Percentiles rank a stretch among this genome's conserved stretches.
These are phyloP conservation scores for Allantophomopsis cytisporea DNA, from an alignment of 2,329 filamentous ascomycete species.

Conservation along the genomic window DNA sequence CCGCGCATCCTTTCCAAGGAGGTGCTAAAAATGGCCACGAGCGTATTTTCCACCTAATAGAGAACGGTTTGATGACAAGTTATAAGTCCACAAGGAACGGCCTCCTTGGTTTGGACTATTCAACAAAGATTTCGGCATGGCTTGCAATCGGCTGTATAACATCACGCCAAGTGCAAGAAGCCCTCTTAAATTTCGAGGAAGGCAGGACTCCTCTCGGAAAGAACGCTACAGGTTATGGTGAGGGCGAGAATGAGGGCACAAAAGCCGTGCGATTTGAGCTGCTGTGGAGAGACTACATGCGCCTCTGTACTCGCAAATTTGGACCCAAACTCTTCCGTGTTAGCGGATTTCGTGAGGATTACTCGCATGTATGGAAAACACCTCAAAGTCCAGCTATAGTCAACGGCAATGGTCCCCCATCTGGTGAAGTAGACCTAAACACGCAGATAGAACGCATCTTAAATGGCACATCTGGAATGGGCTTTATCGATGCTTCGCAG, in stretches of 20 bases:
- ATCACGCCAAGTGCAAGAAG: conserved; percentile 56
- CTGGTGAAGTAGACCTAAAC: conserved; percentile 22
- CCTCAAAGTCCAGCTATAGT: conserved; percentile 6
- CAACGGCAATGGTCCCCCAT: background rate
- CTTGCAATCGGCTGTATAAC: conserved; percentile 61
- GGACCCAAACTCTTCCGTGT: conserved; percentile 47
- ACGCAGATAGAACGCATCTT: conserved; percentile 43
- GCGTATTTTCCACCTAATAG: conserved; percentile 46
- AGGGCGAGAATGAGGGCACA: conserved; percentile 62
- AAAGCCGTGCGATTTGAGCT: conserved; percentile 58
- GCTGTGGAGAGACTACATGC: conserved; percentile 72
- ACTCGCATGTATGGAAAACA: conserved; percentile 33
- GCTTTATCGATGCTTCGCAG: conserved; percentile 65
- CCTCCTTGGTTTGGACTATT: conserved; percentile 55
- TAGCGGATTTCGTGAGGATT: conserved; percentile 41
- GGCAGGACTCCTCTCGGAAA: conserved; percentile 24
- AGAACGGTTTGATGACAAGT: conserved; percentile 40
- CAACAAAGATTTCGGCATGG: conserved; percentile 64
- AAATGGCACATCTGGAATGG: conserved; percentile 58
- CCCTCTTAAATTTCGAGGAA: conserved; percentile 56
- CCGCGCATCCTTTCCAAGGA: conserved; percentile 53
- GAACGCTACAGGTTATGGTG: conserved; percentile 34
- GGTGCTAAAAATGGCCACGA: conserved; percentile 48
- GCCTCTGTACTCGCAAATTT: conserved; percentile 61
- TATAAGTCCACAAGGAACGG: conserved; percentile 65